These are phyloP conservation scores for Phytophthora syringae DNA, from an alignment of 352 stramenopile genomes.

Conservation along the genomic window DNA sequence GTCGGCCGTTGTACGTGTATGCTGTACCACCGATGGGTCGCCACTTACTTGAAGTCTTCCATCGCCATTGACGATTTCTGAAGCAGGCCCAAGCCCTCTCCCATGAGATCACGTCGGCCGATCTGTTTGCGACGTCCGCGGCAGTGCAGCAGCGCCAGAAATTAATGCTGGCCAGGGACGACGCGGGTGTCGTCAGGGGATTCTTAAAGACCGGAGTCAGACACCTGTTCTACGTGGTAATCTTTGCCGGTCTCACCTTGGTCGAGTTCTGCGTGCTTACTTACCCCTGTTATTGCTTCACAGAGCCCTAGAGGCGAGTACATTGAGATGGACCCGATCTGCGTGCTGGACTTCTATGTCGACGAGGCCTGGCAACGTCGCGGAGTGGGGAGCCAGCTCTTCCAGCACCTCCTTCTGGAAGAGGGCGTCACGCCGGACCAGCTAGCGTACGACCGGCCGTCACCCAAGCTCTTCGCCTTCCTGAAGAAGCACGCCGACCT, in stretches of 20 bases:
- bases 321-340: constrained; percentile 75
- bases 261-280: neutral
- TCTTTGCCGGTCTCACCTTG: neutral
- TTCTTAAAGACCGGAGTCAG: constrained; percentile 74
- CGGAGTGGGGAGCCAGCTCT: constrained; percentile 68
- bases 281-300: neutral
- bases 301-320: constrained; percentile 69
- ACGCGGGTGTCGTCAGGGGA: constrained; percentile 36
- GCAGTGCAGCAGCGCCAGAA: constrained; percentile 46
- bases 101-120: constrained; percentile 64
- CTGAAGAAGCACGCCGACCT: constrained; percentile 73
- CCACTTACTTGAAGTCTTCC: no score
- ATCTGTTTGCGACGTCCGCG: constrained; percentile 42
- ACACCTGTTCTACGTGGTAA: constrained; percentile 84
- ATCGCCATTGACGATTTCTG: constrained; percentile 5
- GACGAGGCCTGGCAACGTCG: constrained; percentile 55
- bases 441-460: constrained; percentile 83
- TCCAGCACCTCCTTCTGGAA: constrained; percentile 63
- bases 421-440: constrained; percentile 24
- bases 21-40: constrained; percentile 6
- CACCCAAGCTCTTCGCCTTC: constrained; percentile 82
- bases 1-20: constrained; percentile 58
- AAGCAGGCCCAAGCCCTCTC: constrained; percentile 63
- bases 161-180: constrained; percentile 44
- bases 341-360: constrained; percentile 86